Percentiles rank a stretch among this genome's conserved stretches.
These are phyloP conservation scores for Candida schatavii DNA, from an alignment of 805 yeast genomes.

Conservation along the genomic window DNA sequence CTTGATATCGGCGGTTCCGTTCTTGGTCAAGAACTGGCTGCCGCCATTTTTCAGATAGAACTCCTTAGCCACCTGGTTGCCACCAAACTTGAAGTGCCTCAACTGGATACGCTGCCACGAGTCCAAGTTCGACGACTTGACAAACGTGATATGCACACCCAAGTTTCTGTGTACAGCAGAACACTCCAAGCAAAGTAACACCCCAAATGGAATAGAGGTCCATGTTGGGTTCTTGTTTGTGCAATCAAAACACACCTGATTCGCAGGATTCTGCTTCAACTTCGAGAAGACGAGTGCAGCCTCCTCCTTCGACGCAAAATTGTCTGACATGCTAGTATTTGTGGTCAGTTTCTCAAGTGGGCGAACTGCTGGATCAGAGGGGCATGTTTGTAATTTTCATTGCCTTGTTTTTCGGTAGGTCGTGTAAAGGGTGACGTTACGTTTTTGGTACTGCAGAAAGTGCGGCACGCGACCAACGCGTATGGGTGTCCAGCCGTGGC, in stretches of 20 bases:
- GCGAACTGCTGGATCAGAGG: no score
- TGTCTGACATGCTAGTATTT: conserved; percentile 33
- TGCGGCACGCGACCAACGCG: no score
- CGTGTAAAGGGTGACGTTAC: conserved; percentile 1
- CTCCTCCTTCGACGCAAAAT: conserved; percentile 66
- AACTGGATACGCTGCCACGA: conserved; percentile 91
- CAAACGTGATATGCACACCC: conserved; percentile 96
- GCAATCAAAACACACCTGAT: conserved; percentile 91
- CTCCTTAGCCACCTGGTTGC: conserved; percentile 82
- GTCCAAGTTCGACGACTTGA: conserved; percentile 86
- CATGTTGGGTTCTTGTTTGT: conserved; percentile 93
- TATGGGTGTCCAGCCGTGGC: no score
- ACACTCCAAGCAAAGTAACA: conserved; percentile 88
- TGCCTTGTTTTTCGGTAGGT: not conserved
- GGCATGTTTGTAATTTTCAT: not conserved
- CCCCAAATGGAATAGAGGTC: conserved; percentile 97
- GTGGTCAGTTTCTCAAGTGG: not conserved
- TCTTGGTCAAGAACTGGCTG: conserved; percentile 54
- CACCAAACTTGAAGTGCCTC: conserved; percentile 91
- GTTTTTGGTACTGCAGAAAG: no score
- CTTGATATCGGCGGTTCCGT: conserved; percentile 51
- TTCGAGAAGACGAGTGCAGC: conserved; percentile 61
- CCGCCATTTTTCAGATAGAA: conserved; percentile 86
- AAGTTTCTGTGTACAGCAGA: conserved; percentile 92
- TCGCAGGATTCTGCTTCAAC: conserved; percentile 64